Conservation (phyloP, 2,329 filamentous ascomycete genomes). For the Talaromyces atroroseus region DNA sequence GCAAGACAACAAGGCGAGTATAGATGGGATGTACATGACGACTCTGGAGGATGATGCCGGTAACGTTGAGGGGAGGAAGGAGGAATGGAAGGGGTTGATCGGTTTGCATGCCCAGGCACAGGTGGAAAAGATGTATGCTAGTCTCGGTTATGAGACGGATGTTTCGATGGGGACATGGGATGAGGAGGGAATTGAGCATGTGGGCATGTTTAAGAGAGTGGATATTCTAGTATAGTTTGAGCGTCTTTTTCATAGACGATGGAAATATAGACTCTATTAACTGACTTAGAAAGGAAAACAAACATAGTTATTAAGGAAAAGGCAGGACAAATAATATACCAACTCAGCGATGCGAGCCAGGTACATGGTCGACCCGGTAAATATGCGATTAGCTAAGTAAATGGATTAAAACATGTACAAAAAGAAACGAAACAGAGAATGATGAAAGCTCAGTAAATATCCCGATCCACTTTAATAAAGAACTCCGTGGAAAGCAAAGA, state of each 20-base stretch:
- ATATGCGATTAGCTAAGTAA: neutral
- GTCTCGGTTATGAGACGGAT: constrained; percentile 69
- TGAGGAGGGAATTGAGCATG: constrained; percentile 78
- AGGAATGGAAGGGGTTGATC: constrained; percentile 65
- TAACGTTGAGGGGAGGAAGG: constrained; percentile 32
- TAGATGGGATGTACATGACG: constrained; percentile 28
- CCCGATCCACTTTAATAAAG: neutral
- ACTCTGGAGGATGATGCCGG: constrained; percentile 33
- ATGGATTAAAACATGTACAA: neutral
- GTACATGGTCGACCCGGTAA: neutral
- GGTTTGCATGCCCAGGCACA: constrained; percentile 72
- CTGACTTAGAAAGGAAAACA: neutral
- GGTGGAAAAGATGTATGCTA: constrained; percentile 61
- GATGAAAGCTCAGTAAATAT: neutral
- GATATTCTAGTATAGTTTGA: neutral
- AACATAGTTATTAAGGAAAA: neutral
- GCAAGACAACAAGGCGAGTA: constrained; percentile 50
- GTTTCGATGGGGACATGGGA: constrained; percentile 68
- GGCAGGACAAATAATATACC: neutral
- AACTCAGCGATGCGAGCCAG: neutral
- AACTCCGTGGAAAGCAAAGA: neutral
- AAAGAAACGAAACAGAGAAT: neutral
- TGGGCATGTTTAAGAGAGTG: constrained; percentile 70
- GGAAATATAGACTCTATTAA: neutral
- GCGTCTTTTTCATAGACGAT: constrained; percentile 10